A percentile compares a stretch with the other conserved stretches of the same genome.
phyloP scores from a whole-genome alignment of 129 eudicot species.

The Flaveria linearis region DNA sequence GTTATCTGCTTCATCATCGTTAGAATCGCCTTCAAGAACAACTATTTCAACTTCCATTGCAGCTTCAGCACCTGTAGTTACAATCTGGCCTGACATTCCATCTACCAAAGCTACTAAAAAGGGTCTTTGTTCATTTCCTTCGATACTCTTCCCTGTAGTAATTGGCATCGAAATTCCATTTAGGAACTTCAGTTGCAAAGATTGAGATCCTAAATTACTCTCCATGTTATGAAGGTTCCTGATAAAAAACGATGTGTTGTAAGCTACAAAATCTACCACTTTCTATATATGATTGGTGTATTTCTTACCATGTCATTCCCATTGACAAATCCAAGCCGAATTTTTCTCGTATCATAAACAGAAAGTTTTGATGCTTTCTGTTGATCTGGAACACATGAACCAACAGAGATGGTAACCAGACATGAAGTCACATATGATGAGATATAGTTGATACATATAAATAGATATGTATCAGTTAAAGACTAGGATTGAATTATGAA shows the following conservation, averaged over 20 bases:
- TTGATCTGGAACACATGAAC: conserved; percentile 24
- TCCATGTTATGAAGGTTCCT: conserved; percentile 36
- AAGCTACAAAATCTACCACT: conserved; percentile 23
- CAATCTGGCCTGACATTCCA: conserved; percentile 36
- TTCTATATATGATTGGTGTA: background rate
- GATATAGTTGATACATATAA: no score
- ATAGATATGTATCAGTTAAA: no score
- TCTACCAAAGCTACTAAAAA: conserved; percentile 53
- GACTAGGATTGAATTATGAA: no score
- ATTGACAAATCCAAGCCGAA: conserved; percentile 22
- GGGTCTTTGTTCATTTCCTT: conserved; percentile 46
- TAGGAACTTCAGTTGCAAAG: conserved; percentile 48
- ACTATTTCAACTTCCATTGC: conserved; percentile 54
- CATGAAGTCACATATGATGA: background rate
- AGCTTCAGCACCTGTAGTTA: conserved; percentile 46
- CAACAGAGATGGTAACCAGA: background rate
- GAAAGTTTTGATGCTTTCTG: conserved; percentile 17
- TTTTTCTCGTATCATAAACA: conserved; percentile 15
- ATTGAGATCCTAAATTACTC: conserved; percentile 31
- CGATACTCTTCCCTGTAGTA: conserved; percentile 47
- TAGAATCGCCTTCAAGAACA: conserved; percentile 45
- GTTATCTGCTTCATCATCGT: conserved; percentile 33
- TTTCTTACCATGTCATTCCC: conserved; percentile 23
- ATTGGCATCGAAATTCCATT: conserved; percentile 47
- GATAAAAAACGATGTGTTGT: conserved; percentile 17